phyloP scores from a whole-genome alignment of 176 grass and related monocot species.

The Zea mays region DNA sequence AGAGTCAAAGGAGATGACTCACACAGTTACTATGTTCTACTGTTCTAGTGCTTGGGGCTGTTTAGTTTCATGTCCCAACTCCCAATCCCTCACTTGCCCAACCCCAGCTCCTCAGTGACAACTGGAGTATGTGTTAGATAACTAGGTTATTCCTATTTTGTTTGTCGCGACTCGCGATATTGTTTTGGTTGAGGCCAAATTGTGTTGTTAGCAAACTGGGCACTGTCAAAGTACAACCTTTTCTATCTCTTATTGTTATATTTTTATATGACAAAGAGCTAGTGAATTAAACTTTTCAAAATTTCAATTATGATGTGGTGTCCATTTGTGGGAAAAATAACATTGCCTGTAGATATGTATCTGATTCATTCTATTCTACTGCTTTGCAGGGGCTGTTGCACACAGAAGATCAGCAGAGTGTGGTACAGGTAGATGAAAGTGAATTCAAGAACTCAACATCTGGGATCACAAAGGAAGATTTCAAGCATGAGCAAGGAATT shows the following conservation, averaged over 20 bases:
- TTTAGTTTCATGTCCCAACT: background rate
- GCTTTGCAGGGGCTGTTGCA: constrained; percentile 28
- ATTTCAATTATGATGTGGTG: background rate
- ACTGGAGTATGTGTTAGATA: background rate
- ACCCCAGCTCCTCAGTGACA: background rate
- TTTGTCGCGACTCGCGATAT: background rate
- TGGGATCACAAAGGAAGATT: constrained; percentile 24
- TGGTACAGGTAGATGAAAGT: constrained; percentile 26
- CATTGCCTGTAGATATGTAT: constrained; percentile 4
- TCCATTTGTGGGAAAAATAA: background rate
- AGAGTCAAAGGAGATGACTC: background rate
- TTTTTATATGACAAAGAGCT: background rate
- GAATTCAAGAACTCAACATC: constrained; percentile 30
- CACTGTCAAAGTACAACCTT: background rate
- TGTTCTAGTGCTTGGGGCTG: background rate
- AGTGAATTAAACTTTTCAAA: background rate
- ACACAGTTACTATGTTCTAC: too few species aligned
- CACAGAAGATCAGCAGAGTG: constrained; percentile 21
- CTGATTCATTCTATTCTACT: constrained; percentile 19
- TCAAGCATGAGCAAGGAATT: constrained; percentile 28
- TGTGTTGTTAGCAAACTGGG: background rate
- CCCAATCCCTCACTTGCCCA: background rate
- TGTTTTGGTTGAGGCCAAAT: background rate
- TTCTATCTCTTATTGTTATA: background rate
- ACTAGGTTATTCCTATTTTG: background rate